A percentile compares a stretch with the other conserved stretches of the same genome.
Evolutionary conservation across 768 basidiomycete genomes (phyloP).

Genomic region (Auriculariales sp.): DNA sequence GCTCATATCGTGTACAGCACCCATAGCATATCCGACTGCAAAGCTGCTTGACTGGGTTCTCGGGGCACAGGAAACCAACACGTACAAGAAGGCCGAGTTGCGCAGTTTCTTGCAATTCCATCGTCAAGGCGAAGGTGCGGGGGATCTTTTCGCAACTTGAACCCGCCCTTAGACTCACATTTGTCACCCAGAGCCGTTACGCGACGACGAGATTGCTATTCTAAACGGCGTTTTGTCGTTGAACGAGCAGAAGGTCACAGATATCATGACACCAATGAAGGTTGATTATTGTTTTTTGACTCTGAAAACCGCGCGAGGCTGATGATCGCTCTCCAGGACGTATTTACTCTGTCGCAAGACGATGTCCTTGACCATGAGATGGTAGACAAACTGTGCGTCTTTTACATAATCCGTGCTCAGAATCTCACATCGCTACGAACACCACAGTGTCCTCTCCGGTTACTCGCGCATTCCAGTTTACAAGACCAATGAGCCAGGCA

Average conservation of each 20-base stretch:
- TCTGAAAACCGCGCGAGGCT: no score
- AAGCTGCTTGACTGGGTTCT: slow-evolving; percentile 69
- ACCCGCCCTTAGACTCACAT: no score
- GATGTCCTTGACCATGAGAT: slow-evolving; percentile 62
- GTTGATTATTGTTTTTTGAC: slow-evolving; percentile 27
- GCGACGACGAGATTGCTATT: slow-evolving; percentile 73
- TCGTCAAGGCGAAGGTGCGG: not conserved
- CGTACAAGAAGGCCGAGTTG: slow-evolving; percentile 73
- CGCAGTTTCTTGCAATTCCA: slow-evolving; percentile 47
- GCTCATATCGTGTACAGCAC: slow-evolving; percentile 28
- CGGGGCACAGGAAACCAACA: slow-evolving; percentile 51
- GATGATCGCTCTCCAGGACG: slow-evolving; percentile 55
- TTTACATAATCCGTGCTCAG: not conserved
- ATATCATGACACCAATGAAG: slow-evolving; percentile 60
- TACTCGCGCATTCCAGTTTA: slow-evolving; percentile 91
- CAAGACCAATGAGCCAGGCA: slow-evolving; percentile 44
- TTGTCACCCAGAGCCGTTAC: slow-evolving; percentile 51
- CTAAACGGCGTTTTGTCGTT: slow-evolving; percentile 39
- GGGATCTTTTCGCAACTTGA: no score
- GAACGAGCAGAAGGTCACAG: slow-evolving; percentile 26
- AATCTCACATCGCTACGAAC: not conserved
- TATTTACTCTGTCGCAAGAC: slow-evolving; percentile 66
- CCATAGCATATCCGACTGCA: slow-evolving; percentile 59
- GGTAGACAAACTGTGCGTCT: slow-evolving; percentile 58
- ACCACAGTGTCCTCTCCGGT: slow-evolving; percentile 28